phyloP scores from a whole-genome alignment of 208 protist species.

The Trypanosoma boissoni region DNA sequence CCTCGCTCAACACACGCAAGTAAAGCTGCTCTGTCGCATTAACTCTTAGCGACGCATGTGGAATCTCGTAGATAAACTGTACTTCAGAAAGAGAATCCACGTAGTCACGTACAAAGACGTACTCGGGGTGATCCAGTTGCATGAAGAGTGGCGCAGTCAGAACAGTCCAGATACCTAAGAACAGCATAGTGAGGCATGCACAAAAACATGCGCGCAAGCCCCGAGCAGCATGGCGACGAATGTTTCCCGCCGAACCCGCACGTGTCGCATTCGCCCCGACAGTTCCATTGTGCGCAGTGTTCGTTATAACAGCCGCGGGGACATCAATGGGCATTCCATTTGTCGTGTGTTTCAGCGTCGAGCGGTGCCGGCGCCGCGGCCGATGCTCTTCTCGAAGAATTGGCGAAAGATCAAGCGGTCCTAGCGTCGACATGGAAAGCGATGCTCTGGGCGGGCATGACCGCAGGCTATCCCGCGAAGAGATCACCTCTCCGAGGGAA shows the following conservation, averaged over 20 bases:
- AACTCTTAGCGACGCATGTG: constrained; percentile 36
- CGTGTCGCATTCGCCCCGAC: not conserved
- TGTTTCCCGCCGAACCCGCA: constrained; percentile 4
- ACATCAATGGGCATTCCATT: constrained; percentile 24
- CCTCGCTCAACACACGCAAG: constrained; percentile 58
- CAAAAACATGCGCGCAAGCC: constrained; percentile 5
- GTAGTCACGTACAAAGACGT: constrained; percentile 43
- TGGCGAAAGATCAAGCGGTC: constrained; percentile 50
- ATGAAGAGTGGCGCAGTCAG: constrained; percentile 28
- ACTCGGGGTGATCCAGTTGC: constrained; percentile 21
- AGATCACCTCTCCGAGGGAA: constrained; percentile 43
- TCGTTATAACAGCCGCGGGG: constrained; percentile 3
- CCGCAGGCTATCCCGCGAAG: constrained; percentile 41
- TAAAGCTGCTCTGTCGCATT: constrained; percentile 36
- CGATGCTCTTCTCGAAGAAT: constrained; percentile 45
- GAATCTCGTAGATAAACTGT: constrained; percentile 62
- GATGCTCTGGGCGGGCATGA: constrained; percentile 19
- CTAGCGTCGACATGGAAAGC: constrained; percentile 31
- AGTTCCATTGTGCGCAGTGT: not conserved
- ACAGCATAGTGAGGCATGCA: constrained; percentile 8
- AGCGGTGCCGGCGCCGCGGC: constrained; percentile 4
- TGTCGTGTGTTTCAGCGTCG: not conserved
- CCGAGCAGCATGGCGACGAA: constrained; percentile 7
- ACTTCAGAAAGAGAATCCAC: constrained; percentile 63
- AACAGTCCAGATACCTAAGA: constrained; percentile 7